Conservation (phyloP, 768 basidiomycete genomes). For the Multifurca ochricompacta region DNA sequence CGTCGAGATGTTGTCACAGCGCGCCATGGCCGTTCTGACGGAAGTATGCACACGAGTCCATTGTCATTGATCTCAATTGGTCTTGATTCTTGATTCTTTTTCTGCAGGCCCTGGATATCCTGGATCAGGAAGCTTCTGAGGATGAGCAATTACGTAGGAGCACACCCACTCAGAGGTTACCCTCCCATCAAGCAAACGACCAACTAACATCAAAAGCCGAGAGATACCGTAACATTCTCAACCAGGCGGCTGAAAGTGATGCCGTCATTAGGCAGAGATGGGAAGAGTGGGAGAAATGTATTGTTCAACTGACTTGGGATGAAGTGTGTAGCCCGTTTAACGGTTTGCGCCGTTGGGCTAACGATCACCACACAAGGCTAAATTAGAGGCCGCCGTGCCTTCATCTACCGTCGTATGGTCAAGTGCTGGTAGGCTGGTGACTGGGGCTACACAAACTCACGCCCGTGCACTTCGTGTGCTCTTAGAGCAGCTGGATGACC, state of each 20-base stretch:
- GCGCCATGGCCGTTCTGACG: slow-evolving; percentile 55
- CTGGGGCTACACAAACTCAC: slow-evolving; percentile 41
- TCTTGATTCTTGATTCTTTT: background rate
- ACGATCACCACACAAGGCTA: slow-evolving; percentile 37
- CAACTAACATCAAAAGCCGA: slow-evolving; percentile 64
- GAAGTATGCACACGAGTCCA: slow-evolving; percentile 52
- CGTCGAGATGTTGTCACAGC: slow-evolving; percentile 55
- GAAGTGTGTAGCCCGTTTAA: slow-evolving; percentile 32
- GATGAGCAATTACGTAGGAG: slow-evolving; percentile 63
- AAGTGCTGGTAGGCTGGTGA: slow-evolving; percentile 1
- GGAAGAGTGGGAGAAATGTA: slow-evolving; percentile 76
- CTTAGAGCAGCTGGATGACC: slow-evolving; percentile 74
- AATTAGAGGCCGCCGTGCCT: slow-evolving; percentile 60
- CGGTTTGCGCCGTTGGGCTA: background rate
- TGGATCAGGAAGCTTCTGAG: slow-evolving; percentile 86
- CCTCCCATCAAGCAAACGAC: slow-evolving; percentile 74
- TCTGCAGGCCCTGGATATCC: slow-evolving; percentile 73
- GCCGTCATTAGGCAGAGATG: slow-evolving; percentile 72
- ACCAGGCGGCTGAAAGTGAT: slow-evolving; percentile 69
- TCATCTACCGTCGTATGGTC: slow-evolving; percentile 35
- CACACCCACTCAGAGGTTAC: slow-evolving; percentile 39
- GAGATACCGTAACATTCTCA: slow-evolving; percentile 64
- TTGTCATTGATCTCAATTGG: background rate
- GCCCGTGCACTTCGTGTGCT: slow-evolving; percentile 64
- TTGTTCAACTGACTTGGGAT: slow-evolving; percentile 64